A percentile compares a stretch with the other conserved stretches of the same genome.
These are phyloP conservation scores for Monilinia vaccinii-corymbosi DNA, from an alignment of 2,329 filamentous ascomycete genomes.

Conservation along the genomic window DNA sequence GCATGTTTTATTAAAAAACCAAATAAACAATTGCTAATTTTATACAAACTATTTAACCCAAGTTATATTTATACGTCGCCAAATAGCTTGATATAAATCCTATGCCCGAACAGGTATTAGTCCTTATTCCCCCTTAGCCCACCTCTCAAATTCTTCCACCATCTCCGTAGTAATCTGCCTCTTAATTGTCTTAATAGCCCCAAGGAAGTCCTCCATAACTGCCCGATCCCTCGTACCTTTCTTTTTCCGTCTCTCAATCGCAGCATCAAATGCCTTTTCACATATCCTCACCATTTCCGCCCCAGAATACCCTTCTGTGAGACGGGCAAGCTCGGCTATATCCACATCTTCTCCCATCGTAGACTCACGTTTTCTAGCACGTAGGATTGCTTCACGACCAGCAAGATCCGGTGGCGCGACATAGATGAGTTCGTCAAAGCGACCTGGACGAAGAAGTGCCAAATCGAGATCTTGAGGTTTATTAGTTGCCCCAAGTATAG, in stretches of 20 bases:
- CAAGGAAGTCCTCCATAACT: conserved; percentile 37
- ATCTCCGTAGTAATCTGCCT: conserved; percentile 52
- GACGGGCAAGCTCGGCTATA: conserved; percentile 49
- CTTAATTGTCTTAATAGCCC: conserved; percentile 38
- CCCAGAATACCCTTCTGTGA: conserved; percentile 72
- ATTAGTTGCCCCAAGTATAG: conserved; percentile 87
- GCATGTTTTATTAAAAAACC: too few species aligned
- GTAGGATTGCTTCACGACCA: conserved; percentile 69
- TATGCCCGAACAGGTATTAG: too few species aligned
- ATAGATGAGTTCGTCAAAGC: conserved; percentile 79
- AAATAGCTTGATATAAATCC: too few species aligned
- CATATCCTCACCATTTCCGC: conserved; percentile 66
- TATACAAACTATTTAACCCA: too few species aligned
- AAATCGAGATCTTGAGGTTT: conserved; percentile 78
- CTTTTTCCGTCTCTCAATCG: conserved; percentile 42
- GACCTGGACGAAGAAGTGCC: conserved; percentile 74
- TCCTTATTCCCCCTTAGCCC: background rate
- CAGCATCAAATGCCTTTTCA: conserved; percentile 40
- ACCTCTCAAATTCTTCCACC: conserved; percentile 45
- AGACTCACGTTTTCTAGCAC: conserved; percentile 54
- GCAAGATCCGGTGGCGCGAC: conserved; percentile 69
- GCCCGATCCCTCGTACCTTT: conserved; percentile 32
- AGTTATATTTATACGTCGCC: too few species aligned
- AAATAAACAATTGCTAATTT: too few species aligned
- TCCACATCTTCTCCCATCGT: conserved; percentile 56